Evolutionary conservation across 345 rosid genomes (phyloP).

Genomic region (Hibiscus mutabilis): DNA sequence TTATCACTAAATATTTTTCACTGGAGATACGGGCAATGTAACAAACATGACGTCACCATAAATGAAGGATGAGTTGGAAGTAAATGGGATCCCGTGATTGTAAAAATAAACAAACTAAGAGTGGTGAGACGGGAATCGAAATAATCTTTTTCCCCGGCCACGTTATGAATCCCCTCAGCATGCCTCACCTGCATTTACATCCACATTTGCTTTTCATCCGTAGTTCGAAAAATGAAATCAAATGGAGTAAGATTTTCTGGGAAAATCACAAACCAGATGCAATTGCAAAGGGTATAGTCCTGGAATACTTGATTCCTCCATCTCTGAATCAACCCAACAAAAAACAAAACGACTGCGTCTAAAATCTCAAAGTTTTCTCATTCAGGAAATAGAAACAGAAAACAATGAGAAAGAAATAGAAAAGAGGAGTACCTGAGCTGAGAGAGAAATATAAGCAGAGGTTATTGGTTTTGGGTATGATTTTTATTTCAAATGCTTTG

Average conservation of each 20-base stretch:
- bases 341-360: background rate
- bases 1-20: no score
- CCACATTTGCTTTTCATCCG: no score
- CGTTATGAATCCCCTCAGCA: conserved; percentile 86
- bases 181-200: conserved; percentile 56
- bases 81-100: no score
- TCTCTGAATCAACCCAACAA: conserved; percentile 16
- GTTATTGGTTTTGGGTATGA: conserved; percentile 1
- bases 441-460: background rate
- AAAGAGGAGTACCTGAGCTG: background rate
- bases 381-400: background rate
- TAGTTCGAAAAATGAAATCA: no score
- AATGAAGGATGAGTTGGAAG: no score
- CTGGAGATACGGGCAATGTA: no score
- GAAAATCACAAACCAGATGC: conserved; percentile 52
- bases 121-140: conserved; percentile 78
- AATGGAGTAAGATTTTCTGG: background rate
- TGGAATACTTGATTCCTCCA: conserved; percentile 38
- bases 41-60: no score
- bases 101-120: conserved; percentile 22
- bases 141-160: conserved; percentile 60
- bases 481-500: no score
- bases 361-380: no score
- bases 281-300: conserved; percentile 54
- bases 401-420: background rate